Percentiles rank a stretch among this genome's conserved stretches.
These are phyloP conservation scores for Canna indica DNA, from an alignment of 176 grass and related monocot genomes.

Conservation along the genomic window DNA sequence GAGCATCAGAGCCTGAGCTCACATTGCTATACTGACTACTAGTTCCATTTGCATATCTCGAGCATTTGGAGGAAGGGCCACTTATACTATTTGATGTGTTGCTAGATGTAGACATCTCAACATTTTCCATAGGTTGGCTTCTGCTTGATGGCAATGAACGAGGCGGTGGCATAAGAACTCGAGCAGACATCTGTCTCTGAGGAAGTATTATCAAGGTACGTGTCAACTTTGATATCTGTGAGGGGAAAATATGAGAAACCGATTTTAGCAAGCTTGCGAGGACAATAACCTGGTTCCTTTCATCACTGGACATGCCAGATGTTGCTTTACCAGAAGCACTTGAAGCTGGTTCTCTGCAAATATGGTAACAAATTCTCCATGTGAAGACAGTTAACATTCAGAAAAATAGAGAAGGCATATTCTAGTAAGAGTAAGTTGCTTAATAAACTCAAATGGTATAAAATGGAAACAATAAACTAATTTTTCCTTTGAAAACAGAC, in stretches of 20 bases:
- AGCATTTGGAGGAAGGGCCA: slow-evolving; percentile 37
- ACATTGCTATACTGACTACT: slow-evolving; percentile 50
- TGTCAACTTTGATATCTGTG: slow-evolving; percentile 6
- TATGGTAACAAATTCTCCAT: not conserved
- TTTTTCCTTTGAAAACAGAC: not conserved
- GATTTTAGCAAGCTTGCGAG: slow-evolving; percentile 2
- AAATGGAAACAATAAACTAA: not conserved
- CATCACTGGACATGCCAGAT: slow-evolving; percentile 91
- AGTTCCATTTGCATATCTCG: slow-evolving; percentile 33
- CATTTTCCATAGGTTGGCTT: slow-evolving; percentile 44
- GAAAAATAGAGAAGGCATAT: not conserved
- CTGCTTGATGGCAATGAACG: slow-evolving; percentile 64
- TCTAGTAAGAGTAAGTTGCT: not conserved
- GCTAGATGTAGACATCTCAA: slow-evolving; percentile 47
- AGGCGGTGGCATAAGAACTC: slow-evolving; percentile 95
- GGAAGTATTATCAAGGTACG: slow-evolving; percentile 2
- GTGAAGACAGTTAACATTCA: not conserved
- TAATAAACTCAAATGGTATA: not conserved
- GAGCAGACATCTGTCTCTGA: slow-evolving; percentile 71
- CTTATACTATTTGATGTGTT: slow-evolving; percentile 58
- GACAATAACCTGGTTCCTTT: slow-evolving; percentile 85
- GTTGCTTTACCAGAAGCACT: slow-evolving; percentile 81
- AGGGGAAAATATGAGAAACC: slow-evolving; percentile 4
- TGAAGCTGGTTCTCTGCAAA: slow-evolving; percentile 67
- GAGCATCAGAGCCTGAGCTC: slow-evolving; percentile 94